phyloP scores from a whole-genome alignment of 768 basidiomycete species.

The Calocera cornea region DNA sequence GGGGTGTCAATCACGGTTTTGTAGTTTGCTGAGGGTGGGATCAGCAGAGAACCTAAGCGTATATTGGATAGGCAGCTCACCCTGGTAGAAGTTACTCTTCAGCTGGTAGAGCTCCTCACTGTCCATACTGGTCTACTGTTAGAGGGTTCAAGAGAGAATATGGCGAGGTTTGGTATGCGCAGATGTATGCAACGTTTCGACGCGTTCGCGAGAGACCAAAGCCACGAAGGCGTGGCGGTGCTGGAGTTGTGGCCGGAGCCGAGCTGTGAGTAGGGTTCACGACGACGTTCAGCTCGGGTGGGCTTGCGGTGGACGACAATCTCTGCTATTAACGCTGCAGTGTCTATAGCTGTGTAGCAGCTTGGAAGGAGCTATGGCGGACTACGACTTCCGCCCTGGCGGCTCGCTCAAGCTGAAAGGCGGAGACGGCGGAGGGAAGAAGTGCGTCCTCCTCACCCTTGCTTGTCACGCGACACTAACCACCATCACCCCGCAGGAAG shows the following conservation, averaged over 20 bases:
- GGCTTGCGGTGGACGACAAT: neutral
- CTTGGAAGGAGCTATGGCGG: constrained; percentile 31
- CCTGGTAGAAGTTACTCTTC: neutral
- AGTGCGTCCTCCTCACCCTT: constrained; percentile 35
- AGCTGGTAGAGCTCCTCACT: constrained; percentile 1
- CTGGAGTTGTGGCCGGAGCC: neutral
- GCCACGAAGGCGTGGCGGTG: constrained; percentile 4
- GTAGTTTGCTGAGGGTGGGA: constrained; percentile 24
- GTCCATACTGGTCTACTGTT: neutral
- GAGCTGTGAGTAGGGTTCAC: neutral
- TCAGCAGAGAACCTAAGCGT: neutral
- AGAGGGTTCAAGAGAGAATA: neutral
- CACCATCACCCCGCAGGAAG: constrained; percentile 46
- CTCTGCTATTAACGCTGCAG: too few relatives aligned
- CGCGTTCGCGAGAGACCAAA: neutral
- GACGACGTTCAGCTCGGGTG: neutral
- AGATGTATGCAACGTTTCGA: neutral
- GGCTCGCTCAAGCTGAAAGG: constrained; percentile 85
- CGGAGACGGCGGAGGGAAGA: constrained; percentile 68
- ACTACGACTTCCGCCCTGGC: constrained; percentile 73
- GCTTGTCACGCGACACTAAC: neutral
- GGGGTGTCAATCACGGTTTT: constrained; percentile 42
- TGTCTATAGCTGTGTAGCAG: neutral
- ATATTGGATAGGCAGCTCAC: neutral
- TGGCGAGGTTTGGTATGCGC: too few relatives aligned